Evolutionary conservation across 2,329 filamentous ascomycete species (phyloP), one percentile per base, ranked within the genome.

Genomic region (Botryotinia globosa): DNA sequence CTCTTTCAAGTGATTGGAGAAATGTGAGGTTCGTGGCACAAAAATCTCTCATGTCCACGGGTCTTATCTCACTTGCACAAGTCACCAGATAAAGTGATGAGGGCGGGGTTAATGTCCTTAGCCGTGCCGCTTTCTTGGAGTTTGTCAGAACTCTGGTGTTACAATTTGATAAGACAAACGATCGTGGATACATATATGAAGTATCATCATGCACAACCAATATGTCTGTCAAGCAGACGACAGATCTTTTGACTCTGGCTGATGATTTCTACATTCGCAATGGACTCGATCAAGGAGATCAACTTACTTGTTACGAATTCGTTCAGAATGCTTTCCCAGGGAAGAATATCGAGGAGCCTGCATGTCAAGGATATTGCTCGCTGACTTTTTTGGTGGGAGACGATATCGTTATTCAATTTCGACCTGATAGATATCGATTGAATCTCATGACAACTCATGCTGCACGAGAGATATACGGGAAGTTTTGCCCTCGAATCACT

Each of bases 351-450:
- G 74, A 76, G 5, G 80, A 83, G 4, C 80, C 81, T 12, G 76
- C 80, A 10, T 80, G 80, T 8, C 86, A 87, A 75, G 86, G 86
- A 29, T 86, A 85, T 74, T 88, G 86, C 75, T 87, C 86, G 3
- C 84, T 87, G 75, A 87, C 86, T 0, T 74, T 87, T 10, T 78
- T 81, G 37, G 79, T 85, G 25, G 82, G 82, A 16, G 74, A 79
- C 7, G 77, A 81, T n/a, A 76, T 74, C 20, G 78, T 86, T 64
- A 75, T 87, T 7, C 86, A 88, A 77, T 87, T 88, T 74, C 83
- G 86, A 4, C 85, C 85, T 10, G 63, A 75, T 1, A 79, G 77
- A 4, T 84, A 86, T 76, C 80, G 76, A 51, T 79, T 88, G 14
- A 81, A 87, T 71, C 77, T 83, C 29, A 71, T 71, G 0, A 78